phyloP scores from a whole-genome alignment of 805 yeast genomes.

The Suhomyces tanzawaensis region DNA sequence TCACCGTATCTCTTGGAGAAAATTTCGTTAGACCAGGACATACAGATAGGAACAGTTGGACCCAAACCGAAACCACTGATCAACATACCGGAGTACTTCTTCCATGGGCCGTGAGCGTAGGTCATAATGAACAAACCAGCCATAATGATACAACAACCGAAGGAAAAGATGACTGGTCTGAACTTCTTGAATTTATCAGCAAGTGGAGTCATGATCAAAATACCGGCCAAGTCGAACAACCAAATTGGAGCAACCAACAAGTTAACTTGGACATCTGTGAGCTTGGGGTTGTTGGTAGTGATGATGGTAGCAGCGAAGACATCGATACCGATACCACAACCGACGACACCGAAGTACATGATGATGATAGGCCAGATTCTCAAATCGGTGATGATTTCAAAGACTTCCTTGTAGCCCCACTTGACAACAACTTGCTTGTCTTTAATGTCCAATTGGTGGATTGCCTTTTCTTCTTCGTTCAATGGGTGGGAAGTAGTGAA shows the following conservation, averaged over 20 bases:
- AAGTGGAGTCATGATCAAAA: slow-evolving; percentile 71
- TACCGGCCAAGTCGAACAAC: slow-evolving; percentile 79
- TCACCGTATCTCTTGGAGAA: slow-evolving; percentile 73
- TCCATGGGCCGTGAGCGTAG: slow-evolving; percentile 72
- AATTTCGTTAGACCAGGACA: slow-evolving; percentile 81
- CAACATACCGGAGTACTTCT: slow-evolving; percentile 73
- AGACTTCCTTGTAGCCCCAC: slow-evolving; percentile 64
- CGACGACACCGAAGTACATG: slow-evolving; percentile 93
- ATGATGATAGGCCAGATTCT: slow-evolving; percentile 77
- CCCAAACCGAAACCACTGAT: slow-evolving; percentile 87
- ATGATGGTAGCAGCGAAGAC: slow-evolving; percentile 82
- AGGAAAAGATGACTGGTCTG: slow-evolving; percentile 62
- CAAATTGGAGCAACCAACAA: slow-evolving; percentile 86
- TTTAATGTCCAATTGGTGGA: slow-evolving; percentile 63
- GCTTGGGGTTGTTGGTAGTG: slow-evolving; percentile 56
- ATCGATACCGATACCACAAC: slow-evolving; percentile 84
- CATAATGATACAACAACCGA: slow-evolving; percentile 65
- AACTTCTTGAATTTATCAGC: slow-evolving; percentile 64
- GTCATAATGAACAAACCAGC: slow-evolving; percentile 75
- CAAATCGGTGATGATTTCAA: slow-evolving; percentile 53
- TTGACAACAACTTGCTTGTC: slow-evolving; percentile 42
- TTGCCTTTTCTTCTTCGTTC: slow-evolving; percentile 44
- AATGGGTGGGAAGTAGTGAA: slow-evolving; percentile 48
- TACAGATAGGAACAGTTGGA: slow-evolving; percentile 84
- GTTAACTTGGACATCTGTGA: slow-evolving; percentile 67